A percentile compares a stretch with the other conserved stretches of the same genome.
These are phyloP conservation scores for Globisporangium camurandrum DNA, from an alignment of 352 stramenopile genomes.

Conservation along the genomic window DNA sequence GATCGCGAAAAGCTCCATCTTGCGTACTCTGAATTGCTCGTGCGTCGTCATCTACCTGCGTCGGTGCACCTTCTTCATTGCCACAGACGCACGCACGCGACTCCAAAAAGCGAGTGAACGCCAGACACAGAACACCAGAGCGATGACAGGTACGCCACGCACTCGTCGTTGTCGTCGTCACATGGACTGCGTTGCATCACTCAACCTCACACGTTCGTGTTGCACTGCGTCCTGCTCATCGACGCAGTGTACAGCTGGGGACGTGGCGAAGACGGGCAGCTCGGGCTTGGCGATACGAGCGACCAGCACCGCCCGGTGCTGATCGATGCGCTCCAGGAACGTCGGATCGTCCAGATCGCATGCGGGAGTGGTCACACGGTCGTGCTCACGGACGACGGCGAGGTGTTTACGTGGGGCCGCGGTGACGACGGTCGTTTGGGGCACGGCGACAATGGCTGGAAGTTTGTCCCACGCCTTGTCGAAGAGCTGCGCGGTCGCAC, in stretches of 20 bases:
- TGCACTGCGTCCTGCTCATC: no score
- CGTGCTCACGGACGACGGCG: constrained; percentile 81
- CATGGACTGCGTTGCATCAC: neutral
- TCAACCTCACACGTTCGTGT: no score
- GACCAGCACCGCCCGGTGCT: constrained; percentile 82
- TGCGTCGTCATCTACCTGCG: no score
- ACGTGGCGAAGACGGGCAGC: constrained; percentile 80
- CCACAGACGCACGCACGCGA: no score
- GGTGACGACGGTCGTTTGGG: constrained; percentile 86
- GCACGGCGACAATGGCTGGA: constrained; percentile 95
- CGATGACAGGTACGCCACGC: neutral
- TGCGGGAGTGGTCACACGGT: constrained; percentile 86
- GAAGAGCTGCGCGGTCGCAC: constrained; percentile 88
- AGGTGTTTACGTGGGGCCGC: constrained; percentile 87
- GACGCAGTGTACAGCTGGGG: constrained; percentile 86
- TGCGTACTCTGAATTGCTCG: no score
- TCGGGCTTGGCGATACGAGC: constrained; percentile 80
- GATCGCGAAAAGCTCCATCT: no score
- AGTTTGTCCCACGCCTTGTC: constrained; percentile 93
- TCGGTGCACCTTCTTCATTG: no score
- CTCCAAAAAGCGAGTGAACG: no score
- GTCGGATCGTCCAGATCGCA: constrained; percentile 81
- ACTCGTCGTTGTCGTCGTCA: neutral
- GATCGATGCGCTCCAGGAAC: constrained; percentile 77
- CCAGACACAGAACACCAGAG: no score